Evolutionary conservation across 2,329 filamentous ascomycete genomes (phyloP).

Genomic region (Alternaria triticimaculans): DNA sequence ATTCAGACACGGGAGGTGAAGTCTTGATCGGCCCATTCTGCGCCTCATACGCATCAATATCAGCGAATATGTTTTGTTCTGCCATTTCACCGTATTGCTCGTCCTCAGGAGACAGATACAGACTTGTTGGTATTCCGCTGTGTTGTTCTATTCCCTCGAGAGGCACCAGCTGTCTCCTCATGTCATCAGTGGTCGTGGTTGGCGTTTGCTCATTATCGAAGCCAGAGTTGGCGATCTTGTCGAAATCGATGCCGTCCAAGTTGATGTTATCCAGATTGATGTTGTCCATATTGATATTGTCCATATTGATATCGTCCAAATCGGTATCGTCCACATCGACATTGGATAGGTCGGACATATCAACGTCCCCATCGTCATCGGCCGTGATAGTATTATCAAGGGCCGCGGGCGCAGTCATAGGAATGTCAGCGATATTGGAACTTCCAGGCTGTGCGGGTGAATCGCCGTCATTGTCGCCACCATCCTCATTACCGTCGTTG

Average conservation of each 20-base stretch:
- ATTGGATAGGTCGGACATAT: not conserved
- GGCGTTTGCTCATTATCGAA: not conserved
- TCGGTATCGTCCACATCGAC: not conserved
- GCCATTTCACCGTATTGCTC: not conserved
- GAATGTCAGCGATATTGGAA: not conserved
- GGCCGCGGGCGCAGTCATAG: not conserved
- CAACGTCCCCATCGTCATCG: not conserved
- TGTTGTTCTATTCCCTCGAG: not conserved
- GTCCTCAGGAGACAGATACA: not conserved
- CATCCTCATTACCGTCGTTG: not conserved
- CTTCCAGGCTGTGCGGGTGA: not conserved
- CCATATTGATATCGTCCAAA: not conserved
- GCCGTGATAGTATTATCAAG: not conserved
- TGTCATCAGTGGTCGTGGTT: not conserved
- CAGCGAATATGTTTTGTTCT: not conserved
- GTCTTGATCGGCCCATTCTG: not conserved
- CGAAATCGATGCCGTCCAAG: not conserved
- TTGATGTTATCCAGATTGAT: not conserved
- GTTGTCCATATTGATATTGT: not conserved
- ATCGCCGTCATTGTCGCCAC: not conserved
- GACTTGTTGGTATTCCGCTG: not conserved
- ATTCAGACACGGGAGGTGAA: not conserved
- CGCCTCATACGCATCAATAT: not conserved
- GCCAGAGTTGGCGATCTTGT: not conserved
- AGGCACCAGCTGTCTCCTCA: not conserved